Conservation (phyloP, 208 protist genomes). For the Jaenimonas drosophilae region DNA sequence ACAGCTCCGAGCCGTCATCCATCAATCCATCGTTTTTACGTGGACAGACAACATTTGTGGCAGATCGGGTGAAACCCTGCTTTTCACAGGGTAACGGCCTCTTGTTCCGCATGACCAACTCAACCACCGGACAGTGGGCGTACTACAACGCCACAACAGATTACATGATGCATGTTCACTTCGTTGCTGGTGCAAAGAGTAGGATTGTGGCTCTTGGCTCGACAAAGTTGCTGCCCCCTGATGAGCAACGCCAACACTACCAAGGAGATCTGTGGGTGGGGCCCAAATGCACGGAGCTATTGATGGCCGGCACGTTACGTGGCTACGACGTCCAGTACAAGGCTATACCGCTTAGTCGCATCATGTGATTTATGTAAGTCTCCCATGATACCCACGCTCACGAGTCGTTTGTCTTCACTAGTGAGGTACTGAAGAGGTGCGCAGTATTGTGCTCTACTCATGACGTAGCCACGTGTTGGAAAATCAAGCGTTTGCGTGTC, state of each 20-base stretch:
- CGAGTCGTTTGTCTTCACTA: no score
- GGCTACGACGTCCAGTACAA: slow-evolving; percentile 11
- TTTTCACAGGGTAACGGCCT: slow-evolving; percentile 13
- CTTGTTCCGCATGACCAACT: slow-evolving; percentile 16
- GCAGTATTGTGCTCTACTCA: no score
- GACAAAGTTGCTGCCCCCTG: neutral
- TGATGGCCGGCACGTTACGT: neutral
- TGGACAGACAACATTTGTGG: no score
- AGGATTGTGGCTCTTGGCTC: neutral
- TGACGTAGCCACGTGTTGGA: no score
- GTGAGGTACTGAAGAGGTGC: no score
- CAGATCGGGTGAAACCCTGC: slow-evolving; percentile 2
- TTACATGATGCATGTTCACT: neutral
- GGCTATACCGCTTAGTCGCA: no score
- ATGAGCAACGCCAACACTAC: neutral
- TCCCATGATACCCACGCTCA: no score
- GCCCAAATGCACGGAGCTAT: neutral
- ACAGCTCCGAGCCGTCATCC: no score
- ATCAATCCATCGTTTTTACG: no score
- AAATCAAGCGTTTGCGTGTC: no score
- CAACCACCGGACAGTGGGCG: slow-evolving; percentile 3
- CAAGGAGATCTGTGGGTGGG: neutral
- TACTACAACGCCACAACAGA: slow-evolving; percentile 5
- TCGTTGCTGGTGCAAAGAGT: neutral
- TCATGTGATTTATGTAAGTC: no score